Conservation (phyloP, 192 early-diverging fungal genomes). For the Umbelopsis isabellina region DNA sequence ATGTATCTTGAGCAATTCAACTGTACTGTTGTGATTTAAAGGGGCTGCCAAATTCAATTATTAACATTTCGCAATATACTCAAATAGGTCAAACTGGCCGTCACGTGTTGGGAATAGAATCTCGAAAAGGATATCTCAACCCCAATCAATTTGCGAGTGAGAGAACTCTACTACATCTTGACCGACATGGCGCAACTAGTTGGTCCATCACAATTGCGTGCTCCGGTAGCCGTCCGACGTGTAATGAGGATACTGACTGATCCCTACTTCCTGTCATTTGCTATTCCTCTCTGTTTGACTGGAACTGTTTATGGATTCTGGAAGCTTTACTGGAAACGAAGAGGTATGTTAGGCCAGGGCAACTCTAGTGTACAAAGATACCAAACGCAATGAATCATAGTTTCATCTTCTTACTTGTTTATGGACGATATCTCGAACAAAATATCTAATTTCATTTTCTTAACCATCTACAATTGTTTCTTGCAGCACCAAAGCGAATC, state of each 20-base stretch:
- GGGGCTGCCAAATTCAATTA: too few species aligned
- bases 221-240: constrained; percentile 24
- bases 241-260: constrained; percentile 25
- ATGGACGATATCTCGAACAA: neutral
- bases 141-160: too few species aligned
- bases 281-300: constrained; percentile 17
- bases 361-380: too few species aligned
- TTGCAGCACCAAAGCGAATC: constrained; percentile 15
- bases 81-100: neutral
- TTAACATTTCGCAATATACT: too few species aligned
- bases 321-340: constrained; percentile 5
- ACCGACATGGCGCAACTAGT: constrained; percentile 15
- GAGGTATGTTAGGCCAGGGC: neutral
- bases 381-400: too few species aligned
- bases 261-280: constrained; percentile 14
- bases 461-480: neutral
- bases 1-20: too few species aligned
- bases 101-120: neutral
- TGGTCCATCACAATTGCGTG: neutral
- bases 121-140: too few species aligned
- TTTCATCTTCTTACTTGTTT: too few species aligned
- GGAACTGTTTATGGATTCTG: constrained; percentile 4
- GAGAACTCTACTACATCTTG: too few species aligned
- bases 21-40: too few species aligned
- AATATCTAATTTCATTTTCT: neutral